These are phyloP conservation scores for Taxillus chinensis DNA, from an alignment of 164 flowering plant species.

Conservation along the genomic window DNA sequence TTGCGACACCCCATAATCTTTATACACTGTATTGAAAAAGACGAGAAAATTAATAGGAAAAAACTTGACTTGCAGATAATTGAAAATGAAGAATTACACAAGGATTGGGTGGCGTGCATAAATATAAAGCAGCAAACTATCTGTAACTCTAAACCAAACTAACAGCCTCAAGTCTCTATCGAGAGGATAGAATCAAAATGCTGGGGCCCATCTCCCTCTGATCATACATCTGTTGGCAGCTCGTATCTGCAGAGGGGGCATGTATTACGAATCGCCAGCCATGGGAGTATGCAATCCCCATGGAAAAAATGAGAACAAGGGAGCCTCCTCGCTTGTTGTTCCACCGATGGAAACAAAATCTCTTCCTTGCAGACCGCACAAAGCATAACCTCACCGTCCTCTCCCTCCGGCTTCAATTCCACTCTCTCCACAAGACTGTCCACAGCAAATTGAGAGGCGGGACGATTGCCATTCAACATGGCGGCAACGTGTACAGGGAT, in stretches of 20 bases:
- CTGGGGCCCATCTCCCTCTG: conserved; percentile 12
- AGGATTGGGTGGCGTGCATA: too few species aligned
- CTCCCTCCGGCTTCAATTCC: background rate
- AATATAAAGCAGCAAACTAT: too few species aligned
- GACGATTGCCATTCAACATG: background rate
- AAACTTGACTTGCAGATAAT: too few species aligned
- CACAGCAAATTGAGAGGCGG: background rate
- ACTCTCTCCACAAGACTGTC: background rate
- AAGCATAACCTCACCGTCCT: background rate
- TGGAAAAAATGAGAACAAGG: conserved; percentile 75
- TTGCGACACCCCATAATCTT: too few species aligned
- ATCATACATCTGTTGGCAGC: conserved; percentile 76
- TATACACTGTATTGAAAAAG: too few species aligned
- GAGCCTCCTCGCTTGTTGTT: conserved; percentile 9
- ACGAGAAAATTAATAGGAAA: too few species aligned
- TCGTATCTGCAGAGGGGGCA: conserved; percentile 83
- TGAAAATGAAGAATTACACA: too few species aligned
- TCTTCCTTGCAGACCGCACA: background rate
- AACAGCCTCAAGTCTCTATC: too few species aligned
- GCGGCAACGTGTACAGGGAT: background rate
- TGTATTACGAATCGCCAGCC: conserved; percentile 65
- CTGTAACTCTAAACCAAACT: too few species aligned
- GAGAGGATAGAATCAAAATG: too few species aligned
- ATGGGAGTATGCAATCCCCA: conserved; percentile 70
- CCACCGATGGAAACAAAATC: background rate